Evolutionary conservation across 2,329 filamentous ascomycete species (phyloP), one percentile per base, ranked within the genome.

Genomic region (Teratosphaeria nubilosa): DNA sequence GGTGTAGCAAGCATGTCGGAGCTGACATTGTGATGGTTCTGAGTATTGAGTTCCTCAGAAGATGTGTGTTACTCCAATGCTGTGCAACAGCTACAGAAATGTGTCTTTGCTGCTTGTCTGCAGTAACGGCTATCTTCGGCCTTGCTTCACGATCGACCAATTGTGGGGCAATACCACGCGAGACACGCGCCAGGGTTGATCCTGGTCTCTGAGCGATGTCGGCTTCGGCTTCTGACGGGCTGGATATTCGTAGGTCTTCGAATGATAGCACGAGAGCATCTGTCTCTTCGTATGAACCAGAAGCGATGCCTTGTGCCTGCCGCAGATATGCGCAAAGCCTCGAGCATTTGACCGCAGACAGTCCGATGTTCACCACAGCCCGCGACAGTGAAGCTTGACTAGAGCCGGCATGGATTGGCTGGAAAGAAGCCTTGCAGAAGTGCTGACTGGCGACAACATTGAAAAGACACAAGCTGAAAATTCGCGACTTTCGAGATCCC

Each of bases 161-260:
- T 6, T 20, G 16, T 48, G 41, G 41, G 41, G 41, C 41, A 48
- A 41, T 41, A 16, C n/a, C 20, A 48, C n/a, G 41, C 41, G 7
- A 11, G 41, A 22, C 41, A 20, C 5, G 20, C 20, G 41, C 41
- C n/a, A 48, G n/a, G 41, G n/a, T 3, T 3, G 6, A 22, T 22
- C 41, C 20, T 48, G 41, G 20, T 10, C 22, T 11, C 27, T 54
- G 34, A 54, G 52, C 52, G 52, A 54, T 37, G 13, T 54, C 57
- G 25, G 52, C 54, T 14, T 56, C 55, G 1, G 68, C 62, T 0
- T 69, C 58, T 1, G 73, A 71, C 56, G 54, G 32, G 22, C 22
- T 53, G 24, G 51, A 53, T 5, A 14, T 14, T 16, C 1, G 0
- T 41, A 34, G 32, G 32, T 16, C 14, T 5, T 41, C 5, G 10